Conservation (phyloP, 1,284 basidiomycete species). For the Microbotryum violaceum region DNA sequence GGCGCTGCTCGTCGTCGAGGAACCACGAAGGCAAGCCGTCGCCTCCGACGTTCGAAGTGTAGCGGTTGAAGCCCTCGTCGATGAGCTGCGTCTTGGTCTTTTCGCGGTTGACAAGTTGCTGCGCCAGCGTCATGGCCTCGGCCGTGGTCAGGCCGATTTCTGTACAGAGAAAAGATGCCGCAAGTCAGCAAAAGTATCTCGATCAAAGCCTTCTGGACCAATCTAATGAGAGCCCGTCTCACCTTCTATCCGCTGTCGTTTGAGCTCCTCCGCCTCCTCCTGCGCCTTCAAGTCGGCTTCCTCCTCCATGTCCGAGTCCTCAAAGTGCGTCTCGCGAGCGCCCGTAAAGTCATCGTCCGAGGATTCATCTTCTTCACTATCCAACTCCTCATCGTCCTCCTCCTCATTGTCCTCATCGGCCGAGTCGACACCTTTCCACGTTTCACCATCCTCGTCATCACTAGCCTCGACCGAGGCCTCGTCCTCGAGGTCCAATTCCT, state of each 20-base stretch:
- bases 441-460: constrained; percentile 37
- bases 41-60: constrained; percentile 61
- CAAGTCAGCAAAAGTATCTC: not conserved
- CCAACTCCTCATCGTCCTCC: not conserved
- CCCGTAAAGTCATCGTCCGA: constrained; percentile 61
- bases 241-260: constrained; percentile 58
- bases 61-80: constrained; percentile 92
- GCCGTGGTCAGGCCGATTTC: constrained; percentile 80
- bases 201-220: not conserved
- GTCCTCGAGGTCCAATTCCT: constrained; percentile 33
- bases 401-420: constrained; percentile 38
- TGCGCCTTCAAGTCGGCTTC: constrained; percentile 51
- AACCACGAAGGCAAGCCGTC: constrained; percentile 93
- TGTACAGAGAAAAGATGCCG: constrained; percentile 39
- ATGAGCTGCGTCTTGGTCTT: constrained; percentile 81
- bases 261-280: constrained; percentile 59
- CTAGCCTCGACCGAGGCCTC: constrained; percentile 41
- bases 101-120: constrained; percentile 83
- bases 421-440: constrained; percentile 33
- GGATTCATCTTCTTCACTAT: constrained; percentile 39
- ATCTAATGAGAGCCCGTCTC: constrained; percentile 34
- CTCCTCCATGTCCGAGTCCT: constrained; percentile 60
- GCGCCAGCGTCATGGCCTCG: constrained; percentile 87
- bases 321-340: constrained; percentile 57
- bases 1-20: constrained; percentile 88